Base-by-base conservation (phyloP, 1,284 basidiomycete species). In the Papiliotrema flavescens region DNA sequence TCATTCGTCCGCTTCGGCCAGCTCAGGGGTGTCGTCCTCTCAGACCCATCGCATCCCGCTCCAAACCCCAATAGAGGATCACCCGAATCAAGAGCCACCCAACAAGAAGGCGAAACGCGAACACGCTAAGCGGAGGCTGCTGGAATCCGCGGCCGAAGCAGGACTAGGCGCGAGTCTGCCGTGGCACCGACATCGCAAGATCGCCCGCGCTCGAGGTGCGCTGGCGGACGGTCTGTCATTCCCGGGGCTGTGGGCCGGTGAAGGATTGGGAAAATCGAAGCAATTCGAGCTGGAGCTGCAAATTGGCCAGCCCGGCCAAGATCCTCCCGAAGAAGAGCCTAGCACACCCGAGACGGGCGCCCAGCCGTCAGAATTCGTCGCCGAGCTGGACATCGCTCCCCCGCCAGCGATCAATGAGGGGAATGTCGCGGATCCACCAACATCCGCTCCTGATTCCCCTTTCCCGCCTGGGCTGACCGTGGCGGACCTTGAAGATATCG, bases 281-380 rank as follows among this genome's bases (percentile, higher is more conserved):
- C 64, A 68, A 55, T 75, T 73, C 44, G 46, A 60, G 5, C 63
- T 75, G 11, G 63, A 73, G 39, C 53, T 74, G 15, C 60, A 47
- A 6, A 24, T 72, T 2, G 56, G 52, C 0, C 49, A 50, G 19
- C 63, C 60, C 1, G 60, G 63, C 1, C 47, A 41, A 0, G 60
- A 62, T 26, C 20, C 23, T 20, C 17, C 26, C 15, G 23, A 34
- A 35, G 37, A 36, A 19, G 46, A 41, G n/a, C n/a, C n/a, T n/a
- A n/a, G n/a, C n/a, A n/a, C n/a, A n/a, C n/a, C n/a, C n/a, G n/a
- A n/a, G n/a, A n/a, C n/a, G n/a, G n/a, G n/a, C n/a, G n/a, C n/a
- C n/a, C n/a, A n/a, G n/a, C n/a, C n/a, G n/a, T n/a, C n/a, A n/a
- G n/a, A n/a, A n/a, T n/a, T n/a, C n/a, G 11, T 32, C 28, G 6